Percentiles rank a stretch among this genome's conserved stretches.
These are phyloP conservation scores for Dictyostelium discoideum DNA, from an alignment of 78 protist species.

Conservation along the genomic window DNA sequence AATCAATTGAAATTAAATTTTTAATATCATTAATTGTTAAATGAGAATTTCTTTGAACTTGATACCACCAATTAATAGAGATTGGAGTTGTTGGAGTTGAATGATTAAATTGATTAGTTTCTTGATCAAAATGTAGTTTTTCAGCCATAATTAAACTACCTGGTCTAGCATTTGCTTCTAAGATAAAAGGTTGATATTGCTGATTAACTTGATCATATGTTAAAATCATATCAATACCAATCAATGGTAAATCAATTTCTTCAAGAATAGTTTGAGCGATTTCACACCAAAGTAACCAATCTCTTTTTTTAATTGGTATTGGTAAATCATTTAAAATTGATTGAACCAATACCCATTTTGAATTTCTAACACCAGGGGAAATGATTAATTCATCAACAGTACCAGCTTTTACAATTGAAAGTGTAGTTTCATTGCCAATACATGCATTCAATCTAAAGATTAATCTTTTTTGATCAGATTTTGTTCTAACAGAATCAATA, in stretches of 20 bases:
- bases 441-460: constrained; percentile 39
- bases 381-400: neutral
- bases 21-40: neutral
- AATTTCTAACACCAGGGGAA: constrained; percentile 29
- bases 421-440: constrained; percentile 27
- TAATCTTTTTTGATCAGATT: neutral
- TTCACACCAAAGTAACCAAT: neutral
- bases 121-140: neutral
- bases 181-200: neutral
- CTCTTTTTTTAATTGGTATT: neutral
- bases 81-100: constrained; percentile 21
- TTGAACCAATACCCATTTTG: constrained; percentile 15
- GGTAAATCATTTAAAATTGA: neutral
- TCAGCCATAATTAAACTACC: constrained; percentile 71
- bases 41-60: neutral
- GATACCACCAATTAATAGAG: neutral
- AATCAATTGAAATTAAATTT: neutral
- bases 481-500: constrained; percentile 6
- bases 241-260: constrained; percentile 29
- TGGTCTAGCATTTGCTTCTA: constrained; percentile 76
- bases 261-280: constrained; percentile 2
- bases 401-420: constrained; percentile 21
- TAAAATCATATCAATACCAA: constrained; percentile 58
- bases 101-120: neutral
- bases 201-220: neutral